Conservation (phyloP, 306 rosid species). For the Gastrolobium villosum region DNA sequence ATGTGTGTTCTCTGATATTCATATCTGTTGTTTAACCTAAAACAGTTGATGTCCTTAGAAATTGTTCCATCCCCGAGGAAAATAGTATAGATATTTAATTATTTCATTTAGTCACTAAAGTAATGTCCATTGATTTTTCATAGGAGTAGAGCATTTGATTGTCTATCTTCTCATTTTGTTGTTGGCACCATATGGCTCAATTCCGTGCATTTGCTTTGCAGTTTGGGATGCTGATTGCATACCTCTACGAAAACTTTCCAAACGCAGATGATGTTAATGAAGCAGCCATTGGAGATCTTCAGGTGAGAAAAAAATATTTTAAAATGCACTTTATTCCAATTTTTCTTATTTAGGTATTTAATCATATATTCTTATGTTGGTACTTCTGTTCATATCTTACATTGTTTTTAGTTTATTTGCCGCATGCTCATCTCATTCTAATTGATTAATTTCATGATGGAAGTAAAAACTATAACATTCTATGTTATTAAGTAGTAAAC, state of each 20-base stretch:
- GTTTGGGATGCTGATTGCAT: conserved; percentile 96
- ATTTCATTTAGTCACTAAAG: background rate
- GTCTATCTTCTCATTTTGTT: conserved; percentile 12
- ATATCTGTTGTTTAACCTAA: conserved; percentile 12
- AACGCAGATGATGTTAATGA: conserved; percentile 74
- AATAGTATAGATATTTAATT: conserved; percentile 17
- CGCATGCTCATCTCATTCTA: background rate
- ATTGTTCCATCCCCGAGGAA: background rate
- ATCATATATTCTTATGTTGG: background rate
- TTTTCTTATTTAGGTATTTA: conserved; percentile 1
- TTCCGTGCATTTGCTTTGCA: conserved; percentile 56
- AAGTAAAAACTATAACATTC: background rate
- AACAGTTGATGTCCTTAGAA: background rate
- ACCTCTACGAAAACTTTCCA: conserved; percentile 81
- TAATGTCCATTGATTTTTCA: background rate
- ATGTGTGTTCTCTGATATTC: conserved; percentile 26
- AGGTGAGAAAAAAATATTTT: conserved; percentile 63
- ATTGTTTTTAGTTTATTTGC: background rate
- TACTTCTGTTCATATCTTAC: background rate
- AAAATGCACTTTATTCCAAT: conserved; percentile 8
- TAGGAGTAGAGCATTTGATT: background rate
- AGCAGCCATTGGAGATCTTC: conserved; percentile 86
- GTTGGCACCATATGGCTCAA: conserved; percentile 38
- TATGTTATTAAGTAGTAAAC: background rate
- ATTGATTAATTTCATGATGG: background rate